A percentile compares a stretch with the other conserved stretches of the same genome.
phyloP scores from a whole-genome alignment of 345 rosid species.

The Citrus hindsii region DNA sequence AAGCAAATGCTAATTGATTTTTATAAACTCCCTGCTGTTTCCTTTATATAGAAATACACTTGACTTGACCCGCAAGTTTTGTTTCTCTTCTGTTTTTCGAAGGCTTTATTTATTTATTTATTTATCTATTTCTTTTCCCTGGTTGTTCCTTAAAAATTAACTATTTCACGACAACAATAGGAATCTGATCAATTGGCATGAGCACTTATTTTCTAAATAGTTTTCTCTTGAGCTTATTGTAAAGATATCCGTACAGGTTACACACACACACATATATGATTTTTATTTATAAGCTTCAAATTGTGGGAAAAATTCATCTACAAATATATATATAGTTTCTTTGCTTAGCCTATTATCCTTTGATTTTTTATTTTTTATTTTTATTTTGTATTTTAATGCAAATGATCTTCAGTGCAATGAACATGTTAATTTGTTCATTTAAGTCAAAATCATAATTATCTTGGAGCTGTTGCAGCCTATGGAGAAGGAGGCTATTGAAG shows the following conservation, averaged over 20 bases:
- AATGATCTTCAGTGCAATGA: not conserved
- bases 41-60: not conserved
- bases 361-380: not conserved
- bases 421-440: not conserved
- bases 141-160: not conserved
- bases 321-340: not conserved
- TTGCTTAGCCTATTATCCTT: not conserved
- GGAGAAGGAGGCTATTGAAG: constrained; percentile 26
- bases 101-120: no score
- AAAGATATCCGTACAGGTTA: not conserved
- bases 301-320: not conserved
- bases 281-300: not conserved
- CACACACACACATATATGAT: no score
- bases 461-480: constrained; percentile 13
- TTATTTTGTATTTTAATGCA: not conserved
- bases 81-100: not conserved
- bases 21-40: not conserved
- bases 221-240: not conserved
- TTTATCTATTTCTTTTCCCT: no score
- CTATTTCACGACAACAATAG: not conserved
- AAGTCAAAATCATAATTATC: not conserved
- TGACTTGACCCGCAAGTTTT: not conserved
- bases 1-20: not conserved
- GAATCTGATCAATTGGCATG: not conserved
- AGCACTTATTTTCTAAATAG: not conserved